A percentile compares a stretch with the other conserved stretches of the same genome.
Conservation (phyloP, 2,329 filamentous ascomycete genomes). For the Aspergillus nomiae region DNA sequence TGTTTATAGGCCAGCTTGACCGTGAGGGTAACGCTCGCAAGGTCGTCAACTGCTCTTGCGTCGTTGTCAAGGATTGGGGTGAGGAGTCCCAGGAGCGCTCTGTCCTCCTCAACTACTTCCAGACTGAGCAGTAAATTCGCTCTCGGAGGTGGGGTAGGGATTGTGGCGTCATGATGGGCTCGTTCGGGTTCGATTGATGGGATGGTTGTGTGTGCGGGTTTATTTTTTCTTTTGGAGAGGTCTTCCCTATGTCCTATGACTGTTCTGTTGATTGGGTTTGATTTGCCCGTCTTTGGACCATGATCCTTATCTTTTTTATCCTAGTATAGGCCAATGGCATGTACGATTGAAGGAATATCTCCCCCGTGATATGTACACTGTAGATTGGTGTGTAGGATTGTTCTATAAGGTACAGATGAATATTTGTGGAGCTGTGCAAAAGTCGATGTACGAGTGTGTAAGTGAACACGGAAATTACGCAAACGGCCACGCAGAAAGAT, state of each 20-base stretch:
- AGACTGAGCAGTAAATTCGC: conserved; percentile 65
- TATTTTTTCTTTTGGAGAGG: not conserved
- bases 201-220: not conserved
- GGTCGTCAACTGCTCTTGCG: conserved; percentile 99
- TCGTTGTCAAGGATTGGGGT: conserved; percentile 99
- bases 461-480: conserved; percentile 12
- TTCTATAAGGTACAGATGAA: not conserved
- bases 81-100: conserved; percentile 99
- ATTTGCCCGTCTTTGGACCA: not conserved
- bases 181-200: not conserved
- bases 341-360: not conserved
- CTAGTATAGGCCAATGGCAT: conserved; percentile 3
- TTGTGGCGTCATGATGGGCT: not conserved
- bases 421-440: not conserved
- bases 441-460: conserved; percentile 9
- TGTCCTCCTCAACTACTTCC: conserved; percentile 99
- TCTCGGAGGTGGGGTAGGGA: not conserved
- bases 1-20: conserved; percentile 83
- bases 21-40: conserved; percentile 99
- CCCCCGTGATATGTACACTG: not conserved
- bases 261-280: not conserved
- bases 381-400: not conserved
- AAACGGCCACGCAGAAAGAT: not conserved
- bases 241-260: not conserved
- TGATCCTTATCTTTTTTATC: not conserved